Percentiles rank a stretch among this genome's conserved stretches.
Evolutionary conservation across 73 alveolate genomes (phyloP).

Genomic region (Uronychia setigera): DNA sequence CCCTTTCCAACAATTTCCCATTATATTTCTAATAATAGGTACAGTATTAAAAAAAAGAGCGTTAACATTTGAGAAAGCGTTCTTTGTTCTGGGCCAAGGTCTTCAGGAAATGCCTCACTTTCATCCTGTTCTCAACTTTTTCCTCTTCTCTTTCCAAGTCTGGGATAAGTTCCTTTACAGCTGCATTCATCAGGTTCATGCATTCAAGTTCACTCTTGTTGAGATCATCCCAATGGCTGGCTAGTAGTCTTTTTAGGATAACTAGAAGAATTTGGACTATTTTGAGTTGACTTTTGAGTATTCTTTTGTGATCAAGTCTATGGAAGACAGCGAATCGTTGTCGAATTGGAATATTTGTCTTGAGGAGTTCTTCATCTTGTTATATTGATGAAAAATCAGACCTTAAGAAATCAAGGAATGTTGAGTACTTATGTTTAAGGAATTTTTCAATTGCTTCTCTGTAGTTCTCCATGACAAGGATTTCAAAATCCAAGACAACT

Average conservation of each 20-base stretch:
- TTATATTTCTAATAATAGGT: no score
- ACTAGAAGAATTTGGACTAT: not conserved
- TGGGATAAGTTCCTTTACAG: not conserved
- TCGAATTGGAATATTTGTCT: not conserved
- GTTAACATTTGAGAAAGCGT: no score
- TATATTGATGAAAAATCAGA: not conserved
- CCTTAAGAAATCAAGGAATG: not conserved
- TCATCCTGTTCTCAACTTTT: not conserved
- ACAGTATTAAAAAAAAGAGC: no score
- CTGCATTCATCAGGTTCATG: no score
- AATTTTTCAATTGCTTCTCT: not conserved
- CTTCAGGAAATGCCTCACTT: not conserved
- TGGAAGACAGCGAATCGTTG: slow-evolving; percentile 17
- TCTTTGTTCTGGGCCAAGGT: no score
- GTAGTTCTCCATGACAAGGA: slow-evolving; percentile 34
- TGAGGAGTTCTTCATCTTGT: not conserved
- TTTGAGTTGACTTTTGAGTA: slow-evolving; percentile 11
- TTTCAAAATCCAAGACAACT: slow-evolving; percentile 25
- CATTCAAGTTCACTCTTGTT: not conserved
- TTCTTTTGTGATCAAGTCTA: slow-evolving; percentile 12
- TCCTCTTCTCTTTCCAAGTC: not conserved
- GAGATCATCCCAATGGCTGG: not conserved
- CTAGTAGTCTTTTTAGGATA: not conserved
- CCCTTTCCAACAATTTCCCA: no score
- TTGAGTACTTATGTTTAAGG: not conserved